phyloP scores from a whole-genome alignment of 2,329 filamentous ascomycete species.

The Ophiocordyceps australis region DNA sequence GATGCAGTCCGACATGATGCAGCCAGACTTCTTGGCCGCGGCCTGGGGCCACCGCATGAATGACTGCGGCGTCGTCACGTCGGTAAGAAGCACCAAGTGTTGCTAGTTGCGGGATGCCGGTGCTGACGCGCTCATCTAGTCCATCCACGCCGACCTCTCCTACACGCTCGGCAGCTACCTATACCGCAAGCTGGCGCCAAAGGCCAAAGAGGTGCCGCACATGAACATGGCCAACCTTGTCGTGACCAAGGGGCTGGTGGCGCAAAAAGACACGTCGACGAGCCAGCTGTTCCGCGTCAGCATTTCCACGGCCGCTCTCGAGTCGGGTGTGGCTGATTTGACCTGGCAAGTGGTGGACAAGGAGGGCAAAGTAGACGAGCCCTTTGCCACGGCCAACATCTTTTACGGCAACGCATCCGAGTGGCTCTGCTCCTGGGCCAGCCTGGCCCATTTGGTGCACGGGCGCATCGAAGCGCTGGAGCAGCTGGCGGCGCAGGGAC shows the following conservation, averaged over 20 bases:
- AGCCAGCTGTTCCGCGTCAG: constrained; percentile 14
- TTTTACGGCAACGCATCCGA: constrained; percentile 28
- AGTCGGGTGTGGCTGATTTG: constrained; percentile 7
- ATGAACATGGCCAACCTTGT: constrained; percentile 50
- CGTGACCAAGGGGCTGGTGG: constrained; percentile 32
- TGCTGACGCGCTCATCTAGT: too few relatives aligned
- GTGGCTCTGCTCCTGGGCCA: constrained; percentile 37
- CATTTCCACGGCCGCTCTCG: constrained; percentile 19
- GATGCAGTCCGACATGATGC: constrained; percentile 19
- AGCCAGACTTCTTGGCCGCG: constrained; percentile 16
- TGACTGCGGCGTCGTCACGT: constrained; percentile 20
- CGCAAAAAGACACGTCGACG: constrained; percentile 8
- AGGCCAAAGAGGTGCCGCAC: too few relatives aligned
- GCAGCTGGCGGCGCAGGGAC: constrained; percentile 1
- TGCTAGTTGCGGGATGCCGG: too few relatives aligned
- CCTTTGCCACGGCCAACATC: constrained; percentile 4
- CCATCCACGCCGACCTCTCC: constrained; percentile 38
- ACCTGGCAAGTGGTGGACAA: constrained; percentile 6
- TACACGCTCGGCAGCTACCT: constrained; percentile 44
- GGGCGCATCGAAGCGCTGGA: constrained; percentile 37
- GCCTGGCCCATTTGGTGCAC: constrained; percentile 45
- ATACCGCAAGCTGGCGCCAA: too few relatives aligned
- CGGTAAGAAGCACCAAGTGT: too few relatives aligned
- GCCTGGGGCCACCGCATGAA: constrained; percentile 24
- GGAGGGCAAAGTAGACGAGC: constrained; percentile 2